Percentiles rank a stretch among this genome's conserved stretches.
Conservation (phyloP, 1,139 yeast species). For the Candida tropicalis region DNA sequence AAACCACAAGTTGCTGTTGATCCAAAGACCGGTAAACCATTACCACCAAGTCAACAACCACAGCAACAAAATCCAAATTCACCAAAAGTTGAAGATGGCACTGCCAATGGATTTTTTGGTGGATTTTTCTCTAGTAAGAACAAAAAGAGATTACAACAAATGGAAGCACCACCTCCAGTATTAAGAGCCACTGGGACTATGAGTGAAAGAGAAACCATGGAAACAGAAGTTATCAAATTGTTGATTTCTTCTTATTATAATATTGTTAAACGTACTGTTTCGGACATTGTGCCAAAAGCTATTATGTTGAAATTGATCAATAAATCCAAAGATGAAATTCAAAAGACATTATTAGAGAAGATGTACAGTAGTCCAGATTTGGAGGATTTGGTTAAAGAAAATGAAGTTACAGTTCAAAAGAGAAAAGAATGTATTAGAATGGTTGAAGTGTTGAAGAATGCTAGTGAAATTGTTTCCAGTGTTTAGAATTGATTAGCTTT, state of each 20-base stretch:
- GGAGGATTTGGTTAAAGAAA: slow-evolving; percentile 83
- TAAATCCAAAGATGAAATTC: slow-evolving; percentile 83
- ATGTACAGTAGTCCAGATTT: slow-evolving; percentile 78
- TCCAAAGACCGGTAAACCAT: slow-evolving; percentile 89
- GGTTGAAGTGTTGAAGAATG: slow-evolving; percentile 89
- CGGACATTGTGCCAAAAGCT: slow-evolving; percentile 94
- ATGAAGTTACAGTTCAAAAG: slow-evolving; percentile 90
- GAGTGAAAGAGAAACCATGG: slow-evolving; percentile 95
- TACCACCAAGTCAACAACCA: slow-evolving; percentile 49
- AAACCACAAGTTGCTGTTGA: slow-evolving; percentile 79
- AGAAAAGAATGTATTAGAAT: slow-evolving; percentile 93
- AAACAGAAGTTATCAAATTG: slow-evolving; percentile 94
- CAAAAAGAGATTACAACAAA: slow-evolving; percentile 89
- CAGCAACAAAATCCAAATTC: slow-evolving; percentile 24
- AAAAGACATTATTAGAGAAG: slow-evolving; percentile 85
- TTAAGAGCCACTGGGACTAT: slow-evolving; percentile 93
- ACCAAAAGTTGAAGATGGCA: slow-evolving; percentile 34
- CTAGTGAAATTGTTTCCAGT: slow-evolving; percentile 88
- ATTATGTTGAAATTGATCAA: slow-evolving; percentile 89
- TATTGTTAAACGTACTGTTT: slow-evolving; percentile 91
- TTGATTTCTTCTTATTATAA: slow-evolving; percentile 86
- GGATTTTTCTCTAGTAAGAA: slow-evolving; percentile 92
- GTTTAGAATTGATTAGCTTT: too few species aligned
- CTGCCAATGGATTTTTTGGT: slow-evolving; percentile 80
- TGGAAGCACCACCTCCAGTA: slow-evolving; percentile 97